A percentile compares a stretch with the other conserved stretches of the same genome.
Evolutionary conservation across 768 basidiomycete species (phyloP).

Genomic region (Crepidotus variabilis): DNA sequence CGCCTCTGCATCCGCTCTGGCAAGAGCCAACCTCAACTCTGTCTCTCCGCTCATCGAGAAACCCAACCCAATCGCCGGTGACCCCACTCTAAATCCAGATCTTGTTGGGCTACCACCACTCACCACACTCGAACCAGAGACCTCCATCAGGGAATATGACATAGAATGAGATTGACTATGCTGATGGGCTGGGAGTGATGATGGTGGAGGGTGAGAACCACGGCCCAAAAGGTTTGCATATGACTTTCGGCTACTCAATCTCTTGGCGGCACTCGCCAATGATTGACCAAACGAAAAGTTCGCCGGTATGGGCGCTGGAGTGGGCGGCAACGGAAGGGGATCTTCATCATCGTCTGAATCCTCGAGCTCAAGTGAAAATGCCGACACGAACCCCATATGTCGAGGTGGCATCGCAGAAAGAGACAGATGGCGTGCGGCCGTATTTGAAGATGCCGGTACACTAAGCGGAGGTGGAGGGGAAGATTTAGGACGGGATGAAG

Average conservation of each 20-base stretch:
- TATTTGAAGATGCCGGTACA: slow-evolving; percentile 19
- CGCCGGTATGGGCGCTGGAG: slow-evolving; percentile 9
- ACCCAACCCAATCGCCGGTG: slow-evolving; percentile 25
- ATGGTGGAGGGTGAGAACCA: background rate
- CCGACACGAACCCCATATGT: slow-evolving; percentile 10
- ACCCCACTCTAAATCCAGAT: slow-evolving; percentile 7
- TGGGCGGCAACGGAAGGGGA: slow-evolving; percentile 8
- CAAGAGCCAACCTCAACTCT: slow-evolving; percentile 54
- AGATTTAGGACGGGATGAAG: slow-evolving; percentile 10
- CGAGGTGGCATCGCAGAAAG: slow-evolving; percentile 14
- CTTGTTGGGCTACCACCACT: background rate
- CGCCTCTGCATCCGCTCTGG: slow-evolving; percentile 18
- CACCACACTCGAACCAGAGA: background rate
- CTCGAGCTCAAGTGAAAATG: slow-evolving; percentile 16
- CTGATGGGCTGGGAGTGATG: background rate
- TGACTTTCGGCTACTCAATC: slow-evolving; percentile 1
- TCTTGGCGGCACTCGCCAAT: slow-evolving; percentile 5
- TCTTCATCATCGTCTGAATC: slow-evolving; percentile 9
- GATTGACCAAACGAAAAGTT: slow-evolving; percentile 5
- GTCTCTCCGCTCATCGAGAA: slow-evolving; percentile 60
- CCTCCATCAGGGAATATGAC: background rate
- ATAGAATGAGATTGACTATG: background rate
- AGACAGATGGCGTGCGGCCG: slow-evolving; percentile 17
- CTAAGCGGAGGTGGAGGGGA: slow-evolving; percentile 11
- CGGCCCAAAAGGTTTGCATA: background rate